Conservation (phyloP, 2,329 filamentous ascomycete genomes). For the Stemphylium vesicarium region DNA sequence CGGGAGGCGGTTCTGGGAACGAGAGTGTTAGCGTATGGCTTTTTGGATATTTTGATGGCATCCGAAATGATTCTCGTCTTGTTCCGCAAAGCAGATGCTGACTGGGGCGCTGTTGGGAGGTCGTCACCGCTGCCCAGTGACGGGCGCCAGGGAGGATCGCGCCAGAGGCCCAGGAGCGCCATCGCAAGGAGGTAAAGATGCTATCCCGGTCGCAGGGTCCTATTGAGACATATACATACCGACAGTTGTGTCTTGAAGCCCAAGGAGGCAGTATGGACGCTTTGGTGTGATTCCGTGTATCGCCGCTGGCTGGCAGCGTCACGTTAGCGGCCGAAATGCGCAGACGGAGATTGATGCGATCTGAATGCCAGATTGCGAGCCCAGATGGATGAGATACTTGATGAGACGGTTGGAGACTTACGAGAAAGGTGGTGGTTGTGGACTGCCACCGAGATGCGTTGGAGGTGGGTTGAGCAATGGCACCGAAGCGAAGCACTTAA, state of each 20-base stretch:
- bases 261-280: constrained; percentile 34
- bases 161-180: constrained; percentile 24
- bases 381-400: constrained; percentile 19
- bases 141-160: constrained; percentile 40
- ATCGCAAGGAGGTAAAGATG: constrained; percentile 19
- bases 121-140: constrained; percentile 42
- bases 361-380: constrained; percentile 19
- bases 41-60: constrained; percentile 26
- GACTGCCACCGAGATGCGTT: constrained; percentile 29
- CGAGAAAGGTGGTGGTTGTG: constrained; percentile 32
- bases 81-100: constrained; percentile 23
- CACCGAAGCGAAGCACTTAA: constrained; percentile 33
- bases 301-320: constrained; percentile 44
- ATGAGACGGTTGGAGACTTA: constrained; percentile 31
- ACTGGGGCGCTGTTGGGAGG: constrained; percentile 28
- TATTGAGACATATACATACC: constrained; percentile 44
- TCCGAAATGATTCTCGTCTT: constrained; percentile 26
- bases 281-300: constrained; percentile 46
- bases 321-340: constrained; percentile 40
- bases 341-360: constrained; percentile 21
- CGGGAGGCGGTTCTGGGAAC: constrained; percentile 28
- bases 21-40: constrained; percentile 30
- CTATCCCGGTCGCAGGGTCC: constrained; percentile 40
- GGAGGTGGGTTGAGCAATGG: constrained; percentile 33
- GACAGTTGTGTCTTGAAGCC: constrained; percentile 30